These are phyloP conservation scores for Batkoa obscura DNA, from an alignment of 371 early-diverging fungal species.

Conservation along the genomic window DNA sequence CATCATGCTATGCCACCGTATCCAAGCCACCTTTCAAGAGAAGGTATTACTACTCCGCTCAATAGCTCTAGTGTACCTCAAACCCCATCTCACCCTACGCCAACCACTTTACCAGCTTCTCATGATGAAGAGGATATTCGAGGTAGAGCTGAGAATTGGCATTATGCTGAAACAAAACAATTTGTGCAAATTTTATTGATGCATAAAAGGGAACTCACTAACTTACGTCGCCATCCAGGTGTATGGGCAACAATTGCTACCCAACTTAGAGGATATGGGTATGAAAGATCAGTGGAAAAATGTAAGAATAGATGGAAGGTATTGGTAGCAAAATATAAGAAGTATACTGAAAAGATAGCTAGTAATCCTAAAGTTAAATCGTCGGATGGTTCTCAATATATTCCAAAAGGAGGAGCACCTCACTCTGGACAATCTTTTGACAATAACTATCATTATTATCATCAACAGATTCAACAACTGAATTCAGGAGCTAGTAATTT, in stretches of 20 bases:
- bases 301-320: constrained; percentile 7
- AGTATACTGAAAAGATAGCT: not conserved
- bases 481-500: not conserved
- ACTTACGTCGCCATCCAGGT: not conserved
- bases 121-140: too few relatives aligned
- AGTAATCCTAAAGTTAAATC: not conserved
- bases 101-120: too few relatives aligned
- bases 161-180: not conserved
- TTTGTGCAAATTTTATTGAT: not conserved
- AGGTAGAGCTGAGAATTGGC: not conserved
- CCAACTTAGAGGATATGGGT: not conserved
- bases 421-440: too few relatives aligned
- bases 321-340: constrained; percentile 4
- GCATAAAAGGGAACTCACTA: not conserved
- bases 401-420: too few relatives aligned
- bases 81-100: too few relatives aligned
- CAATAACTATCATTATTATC: constrained; percentile 1
- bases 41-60: too few relatives aligned
- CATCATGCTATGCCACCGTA: too few relatives aligned
- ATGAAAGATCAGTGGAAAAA: not conserved
- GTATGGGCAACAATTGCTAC: not conserved
- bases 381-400: not conserved
- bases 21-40: too few relatives aligned
- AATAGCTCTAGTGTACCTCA: too few relatives aligned
- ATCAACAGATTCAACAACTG: not conserved